Evolutionary conservation across 139 green algal genomes (phyloP).

Genomic region (Pseudopediastrum boryanum): DNA sequence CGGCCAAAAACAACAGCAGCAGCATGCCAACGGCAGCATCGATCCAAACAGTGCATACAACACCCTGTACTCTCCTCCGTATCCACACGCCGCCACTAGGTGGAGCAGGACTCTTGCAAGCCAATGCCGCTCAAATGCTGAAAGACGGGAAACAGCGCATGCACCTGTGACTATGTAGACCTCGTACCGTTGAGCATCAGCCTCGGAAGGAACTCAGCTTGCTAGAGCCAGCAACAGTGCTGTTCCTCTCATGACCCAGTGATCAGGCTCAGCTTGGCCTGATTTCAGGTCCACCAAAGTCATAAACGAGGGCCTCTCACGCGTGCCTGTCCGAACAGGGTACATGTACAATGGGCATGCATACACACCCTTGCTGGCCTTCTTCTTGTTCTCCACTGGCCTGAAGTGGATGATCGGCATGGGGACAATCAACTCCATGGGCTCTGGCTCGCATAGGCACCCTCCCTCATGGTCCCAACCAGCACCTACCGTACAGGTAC

Average conservation of each 20-base stretch:
- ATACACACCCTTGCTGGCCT: constrained; percentile 71
- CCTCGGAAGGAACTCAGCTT: constrained; percentile 23
- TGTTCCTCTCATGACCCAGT: constrained; percentile 84
- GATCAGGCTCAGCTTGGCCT: constrained; percentile 72
- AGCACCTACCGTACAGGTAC: constrained; percentile 45
- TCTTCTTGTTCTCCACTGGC: constrained; percentile 87
- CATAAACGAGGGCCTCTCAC: constrained; percentile 85
- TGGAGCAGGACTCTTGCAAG: too few relatives aligned
- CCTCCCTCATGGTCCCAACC: constrained; percentile 86
- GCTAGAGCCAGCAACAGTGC: constrained; percentile 76
- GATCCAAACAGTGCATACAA: too few relatives aligned
- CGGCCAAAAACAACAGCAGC: too few relatives aligned
- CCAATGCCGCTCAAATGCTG: too few relatives aligned
- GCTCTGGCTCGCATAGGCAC: constrained; percentile 83
- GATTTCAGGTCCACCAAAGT: constrained; percentile 78
- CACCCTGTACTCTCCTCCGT: too few relatives aligned
- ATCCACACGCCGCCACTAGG: too few relatives aligned
- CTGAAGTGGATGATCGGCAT: constrained; percentile 91
- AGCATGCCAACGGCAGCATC: too few relatives aligned
- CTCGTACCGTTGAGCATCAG: too few relatives aligned
- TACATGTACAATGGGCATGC: constrained; percentile 86
- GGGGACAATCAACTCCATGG: constrained; percentile 88
- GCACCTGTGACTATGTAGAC: too few relatives aligned
- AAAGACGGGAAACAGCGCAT: too few relatives aligned
- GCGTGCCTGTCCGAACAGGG: constrained; percentile 76